Conservation (phyloP, 768 basidiomycete genomes). For the Leccinellum albellum region DNA sequence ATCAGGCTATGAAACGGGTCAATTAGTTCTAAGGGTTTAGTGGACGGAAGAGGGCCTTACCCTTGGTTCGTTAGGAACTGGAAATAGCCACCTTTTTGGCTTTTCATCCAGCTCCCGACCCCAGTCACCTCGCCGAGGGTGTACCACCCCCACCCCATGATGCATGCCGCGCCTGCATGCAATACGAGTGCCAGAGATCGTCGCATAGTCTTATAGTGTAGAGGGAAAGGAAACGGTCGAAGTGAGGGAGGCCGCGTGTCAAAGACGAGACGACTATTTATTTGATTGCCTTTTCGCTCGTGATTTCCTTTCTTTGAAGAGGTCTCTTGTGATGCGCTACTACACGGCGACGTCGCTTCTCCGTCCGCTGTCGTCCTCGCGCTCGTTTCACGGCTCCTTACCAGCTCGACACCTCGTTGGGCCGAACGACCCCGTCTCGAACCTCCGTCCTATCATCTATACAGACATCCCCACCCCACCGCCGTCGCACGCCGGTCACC, state of each 20-base stretch:
- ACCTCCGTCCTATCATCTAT: slow-evolving; percentile 78
- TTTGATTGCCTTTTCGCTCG: background rate
- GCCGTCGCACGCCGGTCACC: slow-evolving; percentile 41
- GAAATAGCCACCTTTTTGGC: slow-evolving; percentile 59
- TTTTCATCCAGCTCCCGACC: slow-evolving; percentile 32
- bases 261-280: background rate
- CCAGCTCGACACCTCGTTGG: slow-evolving; percentile 45
- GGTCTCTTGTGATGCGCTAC: background rate
- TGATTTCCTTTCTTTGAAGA: background rate
- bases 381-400: slow-evolving; percentile 27
- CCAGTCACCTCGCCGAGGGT: slow-evolving; percentile 3
- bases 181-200: slow-evolving; percentile 20
- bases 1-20: slow-evolving; percentile 20
- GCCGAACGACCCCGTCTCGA: slow-evolving; percentile 73
- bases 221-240: background rate
- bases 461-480: slow-evolving; percentile 47
- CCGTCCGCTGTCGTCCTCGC: background rate
- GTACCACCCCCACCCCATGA: slow-evolving; percentile 38
- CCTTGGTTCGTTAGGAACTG: slow-evolving; percentile 80
- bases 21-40: background rate
- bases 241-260: background rate
- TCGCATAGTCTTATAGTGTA: slow-evolving; percentile 4
- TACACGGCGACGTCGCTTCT: background rate
- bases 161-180: slow-evolving; percentile 29
- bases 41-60: slow-evolving; percentile 21